Evolutionary conservation across 768 basidiomycete genomes (phyloP).

Genomic region (Trametes elegans): DNA sequence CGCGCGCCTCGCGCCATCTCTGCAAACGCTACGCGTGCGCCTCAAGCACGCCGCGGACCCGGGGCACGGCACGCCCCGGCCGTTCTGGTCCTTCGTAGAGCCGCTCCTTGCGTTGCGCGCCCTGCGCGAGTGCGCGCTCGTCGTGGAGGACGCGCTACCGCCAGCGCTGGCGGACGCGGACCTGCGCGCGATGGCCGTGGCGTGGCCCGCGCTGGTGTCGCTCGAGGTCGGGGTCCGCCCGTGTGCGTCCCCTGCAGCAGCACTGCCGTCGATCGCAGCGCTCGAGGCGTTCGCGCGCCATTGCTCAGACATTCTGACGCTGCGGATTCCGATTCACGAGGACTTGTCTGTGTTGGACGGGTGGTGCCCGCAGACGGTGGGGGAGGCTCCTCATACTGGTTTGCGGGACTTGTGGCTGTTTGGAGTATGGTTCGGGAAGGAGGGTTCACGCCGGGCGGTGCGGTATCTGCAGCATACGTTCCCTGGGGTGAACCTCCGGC

Average conservation of each 20-base stretch:
- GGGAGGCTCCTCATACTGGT: neutral
- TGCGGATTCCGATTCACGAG: neutral
- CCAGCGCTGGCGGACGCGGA: conserved; percentile 3
- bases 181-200: conserved; percentile 8
- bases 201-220: conserved; percentile 1
- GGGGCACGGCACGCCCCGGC: neutral
- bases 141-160: neutral
- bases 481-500: neutral
- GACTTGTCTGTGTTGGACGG: neutral
- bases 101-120: neutral
- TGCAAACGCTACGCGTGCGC: neutral
- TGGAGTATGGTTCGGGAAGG: neutral
- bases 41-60: neutral
- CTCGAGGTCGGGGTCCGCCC: neutral
- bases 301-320: neutral
- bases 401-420: conserved; percentile 7
- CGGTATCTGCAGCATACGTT: neutral
- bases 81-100: conserved; percentile 4
- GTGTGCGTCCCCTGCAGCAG: neutral
- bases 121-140: neutral
- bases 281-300: neutral
- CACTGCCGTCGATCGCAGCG: neutral
- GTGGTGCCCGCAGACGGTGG: no score
- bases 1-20: conserved; percentile 3
- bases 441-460: conserved; percentile 2